Evolutionary conservation across 1,139 yeast genomes (phyloP).

Genomic region (Pichia sp.): DNA sequence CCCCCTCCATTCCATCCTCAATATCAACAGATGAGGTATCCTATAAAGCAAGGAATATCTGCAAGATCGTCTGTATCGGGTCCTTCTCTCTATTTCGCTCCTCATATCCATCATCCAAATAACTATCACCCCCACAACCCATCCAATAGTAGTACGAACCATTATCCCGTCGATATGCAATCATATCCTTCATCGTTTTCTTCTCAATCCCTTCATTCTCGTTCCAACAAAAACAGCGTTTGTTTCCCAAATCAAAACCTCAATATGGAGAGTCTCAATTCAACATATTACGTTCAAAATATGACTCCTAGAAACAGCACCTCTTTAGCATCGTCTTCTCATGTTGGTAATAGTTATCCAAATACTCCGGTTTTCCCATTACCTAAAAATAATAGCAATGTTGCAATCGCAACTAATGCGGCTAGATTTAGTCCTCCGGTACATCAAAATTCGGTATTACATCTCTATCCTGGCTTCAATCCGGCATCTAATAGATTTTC

Average conservation of each 20-base stretch:
- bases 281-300: background rate
- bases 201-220: background rate
- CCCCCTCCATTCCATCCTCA: too few relatives aligned
- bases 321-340: background rate
- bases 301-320: slow-evolving; percentile 6
- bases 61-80: background rate
- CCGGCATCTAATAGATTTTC: background rate
- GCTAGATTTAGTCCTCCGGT: background rate
- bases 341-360: background rate
- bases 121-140: background rate
- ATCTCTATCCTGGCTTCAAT: background rate
- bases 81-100: background rate
- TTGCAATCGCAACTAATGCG: too few relatives aligned
- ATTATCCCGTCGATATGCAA: background rate
- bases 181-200: background rate
- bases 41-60: background rate
- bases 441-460: background rate
- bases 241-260: background rate
- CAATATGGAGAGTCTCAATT: background rate
- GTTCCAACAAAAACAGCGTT: background rate
- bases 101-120: background rate
- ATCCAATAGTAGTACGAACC: background rate
- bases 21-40: background rate
- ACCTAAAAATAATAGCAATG: background rate
- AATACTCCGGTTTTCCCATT: background rate